phyloP scores from a whole-genome alignment of 1,284 basidiomycete genomes.

The Quambalaria eucalypti region DNA sequence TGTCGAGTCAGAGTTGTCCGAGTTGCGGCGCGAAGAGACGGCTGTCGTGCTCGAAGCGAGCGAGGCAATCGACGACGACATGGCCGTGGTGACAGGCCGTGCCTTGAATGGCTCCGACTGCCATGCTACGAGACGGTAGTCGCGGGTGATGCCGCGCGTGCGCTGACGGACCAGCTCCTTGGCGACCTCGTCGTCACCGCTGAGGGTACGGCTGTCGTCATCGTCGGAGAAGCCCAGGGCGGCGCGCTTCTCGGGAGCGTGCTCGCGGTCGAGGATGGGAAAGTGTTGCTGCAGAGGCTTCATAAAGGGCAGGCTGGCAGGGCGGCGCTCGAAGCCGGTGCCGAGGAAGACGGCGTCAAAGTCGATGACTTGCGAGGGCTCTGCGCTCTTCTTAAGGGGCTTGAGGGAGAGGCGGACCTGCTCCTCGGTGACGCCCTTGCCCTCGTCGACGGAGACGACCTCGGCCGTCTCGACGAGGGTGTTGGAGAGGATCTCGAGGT shows the following conservation, averaged over 20 bases:
- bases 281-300: conserved; percentile 24
- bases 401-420: conserved; percentile 5
- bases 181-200: conserved; percentile 16
- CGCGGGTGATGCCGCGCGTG: conserved; percentile 40
- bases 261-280: conserved; percentile 24
- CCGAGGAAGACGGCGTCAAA: conserved; percentile 43
- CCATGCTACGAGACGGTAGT: conserved; percentile 35
- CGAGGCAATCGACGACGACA: background rate
- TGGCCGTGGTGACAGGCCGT: background rate
- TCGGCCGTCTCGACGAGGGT: conserved; percentile 13
- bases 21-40: background rate
- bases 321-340: conserved; percentile 35
- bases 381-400: conserved; percentile 5
- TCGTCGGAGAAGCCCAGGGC: conserved; percentile 11
- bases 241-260: conserved; percentile 4
- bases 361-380: background rate
- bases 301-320: conserved; percentile 24
- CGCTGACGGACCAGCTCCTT: conserved; percentile 25
- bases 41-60: background rate
- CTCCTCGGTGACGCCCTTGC: conserved; percentile 5
- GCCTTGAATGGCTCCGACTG: conserved; percentile 6
- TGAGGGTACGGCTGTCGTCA: conserved; percentile 9
- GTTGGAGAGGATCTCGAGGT: conserved; percentile 13
- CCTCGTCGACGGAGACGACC: conserved; percentile 6
- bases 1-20: background rate